Evolutionary conservation across 352 stramenopile species (phyloP), one percentile per base, ranked within the genome.

Genomic region (Pythium biforme): DNA sequence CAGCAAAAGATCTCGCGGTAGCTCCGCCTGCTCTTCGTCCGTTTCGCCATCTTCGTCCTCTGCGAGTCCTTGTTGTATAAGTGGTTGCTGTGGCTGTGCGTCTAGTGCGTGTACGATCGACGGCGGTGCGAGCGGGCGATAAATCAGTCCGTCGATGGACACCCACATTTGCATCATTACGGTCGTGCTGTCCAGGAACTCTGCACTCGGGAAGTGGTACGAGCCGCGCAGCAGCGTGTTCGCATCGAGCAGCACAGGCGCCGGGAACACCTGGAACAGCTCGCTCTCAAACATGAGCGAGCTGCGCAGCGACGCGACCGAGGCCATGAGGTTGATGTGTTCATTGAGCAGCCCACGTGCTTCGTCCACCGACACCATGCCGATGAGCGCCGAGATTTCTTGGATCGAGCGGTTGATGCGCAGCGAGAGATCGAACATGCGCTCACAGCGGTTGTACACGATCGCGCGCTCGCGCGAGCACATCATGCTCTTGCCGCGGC

Each of bases 141-240:
- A 95, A 54, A 95, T 87, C 10, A 92, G 70, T 4, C 79, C 81
- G 53, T 95, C 83, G 53, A 95, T 88, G 0, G 83, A 93, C 8
- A 72, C 79, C 86, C 83, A 95, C 25, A 92, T 68, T 64, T 95
- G 86, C 83, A 95, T 92, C 86, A 95, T 93, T 62, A 95, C 70
- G 7, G 85, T 66, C n/a, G 81, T 75, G 22, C 70, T 80, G 31
- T 86, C 69, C 33, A 89, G 37, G 47, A 94, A 94, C 27, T 71
- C 71, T n/a, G 70, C 45, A 29, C 68, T 53, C 0, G 73, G 33
- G 31, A 95, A 89, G 14, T 64, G 58, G 60, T 87, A 73, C 19
- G 81, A 90, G 17, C 80, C 82, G 17, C 83, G 66, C 29, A 95
- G 60, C 14, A 95, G 60, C 20, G 83, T 76, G 55, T 95, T 95